Evolutionary conservation across 495 filamentous ascomycete species (phyloP), one percentile per base, ranked within the genome.

Genomic region (Talaromyces proteolyticus): DNA sequence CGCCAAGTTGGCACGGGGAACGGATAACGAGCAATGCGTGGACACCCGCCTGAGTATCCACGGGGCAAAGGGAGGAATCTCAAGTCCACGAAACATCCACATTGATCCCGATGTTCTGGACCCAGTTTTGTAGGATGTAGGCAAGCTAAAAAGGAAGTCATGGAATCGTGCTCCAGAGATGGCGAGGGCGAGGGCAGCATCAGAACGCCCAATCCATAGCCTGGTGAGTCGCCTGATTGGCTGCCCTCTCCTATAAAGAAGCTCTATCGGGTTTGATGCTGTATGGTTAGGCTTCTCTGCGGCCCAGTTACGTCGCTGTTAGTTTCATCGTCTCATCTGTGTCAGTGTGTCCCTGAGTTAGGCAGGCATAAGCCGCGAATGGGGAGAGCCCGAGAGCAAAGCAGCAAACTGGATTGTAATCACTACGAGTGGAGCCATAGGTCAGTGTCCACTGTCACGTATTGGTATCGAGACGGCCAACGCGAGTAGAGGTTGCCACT

Each of bases 191-290:
- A 34, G 29, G 14, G 29, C n/a, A n/a, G n/a, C n/a, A n/a, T n/a
- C n/a, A n/a, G n/a, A n/a, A n/a, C n/a, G n/a, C n/a, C n/a, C n/a
- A n/a, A n/a, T n/a, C n/a, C n/a, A n/a, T n/a, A n/a, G n/a, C n/a
- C n/a, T n/a, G n/a, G 21, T 14, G 34, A 8, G 45, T 17, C 11
- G 18, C 18, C 47, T 49, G 47, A 49, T 49, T 39, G 47, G 47
- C 34, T 49, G 47, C 47, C 47, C 47, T 49, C 25, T 41, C 38
- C 14, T 41, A 16, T 16, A 41, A 1, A 41, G 38, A 41, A 41
- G 38, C 12, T 41, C n/a, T 16, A 17, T 41, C 38, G 14, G 29
- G 29, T 8, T 10, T 14, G 29, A 34, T 14, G 29, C 29, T 14
- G 8, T 10, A 34, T n/a, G n/a, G n/a, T n/a, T n/a, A n/a, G n/a